These are phyloP conservation scores for Iodosphaeria phyllophila DNA, from an alignment of 2,329 filamentous ascomycete species.

Conservation along the genomic window DNA sequence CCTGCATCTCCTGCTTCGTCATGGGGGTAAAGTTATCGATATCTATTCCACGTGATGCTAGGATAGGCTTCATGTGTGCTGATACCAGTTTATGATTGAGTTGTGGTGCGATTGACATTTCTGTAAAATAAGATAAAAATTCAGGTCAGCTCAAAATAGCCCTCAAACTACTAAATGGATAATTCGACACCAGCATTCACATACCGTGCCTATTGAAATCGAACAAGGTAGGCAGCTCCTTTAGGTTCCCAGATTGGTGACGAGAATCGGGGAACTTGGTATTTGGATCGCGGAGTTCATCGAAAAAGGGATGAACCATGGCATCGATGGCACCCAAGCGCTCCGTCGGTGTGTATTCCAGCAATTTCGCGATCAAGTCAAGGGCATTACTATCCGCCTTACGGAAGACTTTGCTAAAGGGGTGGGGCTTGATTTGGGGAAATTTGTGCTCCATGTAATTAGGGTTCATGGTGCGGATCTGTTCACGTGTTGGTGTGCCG, in stretches of 20 bases:
- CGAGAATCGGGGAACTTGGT: slow-evolving; percentile 89
- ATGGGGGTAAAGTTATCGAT: slow-evolving; percentile 88
- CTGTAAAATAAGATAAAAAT: slow-evolving; percentile 25
- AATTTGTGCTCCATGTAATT: slow-evolving; percentile 99
- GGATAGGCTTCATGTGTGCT: slow-evolving; percentile 53
- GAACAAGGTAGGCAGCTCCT: slow-evolving; percentile 75
- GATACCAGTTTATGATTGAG: slow-evolving; percentile 83
- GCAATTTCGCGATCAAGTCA: slow-evolving; percentile 77
- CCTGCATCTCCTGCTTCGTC: slow-evolving; percentile 92
- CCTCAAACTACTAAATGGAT: too few relatives aligned
- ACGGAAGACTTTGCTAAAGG: slow-evolving; percentile 97
- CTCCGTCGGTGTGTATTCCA: slow-evolving; percentile 96
- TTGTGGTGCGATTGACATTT: slow-evolving; percentile 84
- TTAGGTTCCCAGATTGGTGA: slow-evolving; percentile 60
- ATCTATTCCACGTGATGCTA: slow-evolving; percentile 66
- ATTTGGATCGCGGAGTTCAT: slow-evolving; percentile 80
- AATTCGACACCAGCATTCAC: too few relatives aligned
- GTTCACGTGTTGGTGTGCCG: slow-evolving; percentile 87
- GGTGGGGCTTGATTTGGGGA: slow-evolving; percentile 97
- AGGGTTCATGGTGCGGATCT: slow-evolving; percentile 99
- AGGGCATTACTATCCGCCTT: slow-evolving; percentile 89
- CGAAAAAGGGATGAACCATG: slow-evolving; percentile 97
- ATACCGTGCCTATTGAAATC: slow-evolving; percentile 88
- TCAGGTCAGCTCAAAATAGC: too few relatives aligned
- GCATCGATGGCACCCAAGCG: slow-evolving; percentile 84